Evolutionary conservation across 345 rosid genomes (phyloP).

Genomic region (Aquilaria sinensis): DNA sequence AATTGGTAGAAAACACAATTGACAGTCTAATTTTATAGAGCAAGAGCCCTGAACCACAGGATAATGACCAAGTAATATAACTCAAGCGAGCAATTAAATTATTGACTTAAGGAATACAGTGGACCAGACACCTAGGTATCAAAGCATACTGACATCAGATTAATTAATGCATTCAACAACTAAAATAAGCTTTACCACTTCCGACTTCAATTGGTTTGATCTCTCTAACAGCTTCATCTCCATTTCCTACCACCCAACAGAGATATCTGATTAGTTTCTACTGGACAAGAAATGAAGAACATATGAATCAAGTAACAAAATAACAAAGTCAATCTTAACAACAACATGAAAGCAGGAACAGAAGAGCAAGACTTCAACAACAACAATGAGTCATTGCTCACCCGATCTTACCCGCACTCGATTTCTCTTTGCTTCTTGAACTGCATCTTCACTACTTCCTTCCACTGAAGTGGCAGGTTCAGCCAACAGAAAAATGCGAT

Average conservation of each 20-base stretch:
- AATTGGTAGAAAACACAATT: no score
- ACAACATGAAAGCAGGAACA: conserved; percentile 3
- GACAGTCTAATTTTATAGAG: no score
- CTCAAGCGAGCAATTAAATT: no score
- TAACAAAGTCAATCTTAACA: conserved; percentile 12
- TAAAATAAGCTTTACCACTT: conserved; percentile 46
- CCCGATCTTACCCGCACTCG: conserved; percentile 67
- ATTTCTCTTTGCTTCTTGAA: conserved; percentile 82
- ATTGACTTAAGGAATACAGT: no score
- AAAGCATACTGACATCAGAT: no score
- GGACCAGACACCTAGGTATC: no score
- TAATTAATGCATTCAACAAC: no score
- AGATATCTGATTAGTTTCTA: no score
- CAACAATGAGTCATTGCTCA: conserved; percentile 9
- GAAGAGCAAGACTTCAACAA: conserved; percentile 1
- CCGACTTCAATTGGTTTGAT: conserved; percentile 53
- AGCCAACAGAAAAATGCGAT: conserved; percentile 79
- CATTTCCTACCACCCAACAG: conserved; percentile 57
- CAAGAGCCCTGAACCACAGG: no score
- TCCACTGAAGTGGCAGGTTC: conserved; percentile 85
- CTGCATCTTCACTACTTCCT: conserved; percentile 72
- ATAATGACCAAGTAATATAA: no score
- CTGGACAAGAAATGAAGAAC: conserved; percentile 10
- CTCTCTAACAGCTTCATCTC: conserved; percentile 76
- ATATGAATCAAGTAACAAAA: conserved; percentile 1